Evolutionary conservation across 83 land plant genomes (phyloP), one percentile per base, ranked within the genome.

Genomic region (Picea abies): DNA sequence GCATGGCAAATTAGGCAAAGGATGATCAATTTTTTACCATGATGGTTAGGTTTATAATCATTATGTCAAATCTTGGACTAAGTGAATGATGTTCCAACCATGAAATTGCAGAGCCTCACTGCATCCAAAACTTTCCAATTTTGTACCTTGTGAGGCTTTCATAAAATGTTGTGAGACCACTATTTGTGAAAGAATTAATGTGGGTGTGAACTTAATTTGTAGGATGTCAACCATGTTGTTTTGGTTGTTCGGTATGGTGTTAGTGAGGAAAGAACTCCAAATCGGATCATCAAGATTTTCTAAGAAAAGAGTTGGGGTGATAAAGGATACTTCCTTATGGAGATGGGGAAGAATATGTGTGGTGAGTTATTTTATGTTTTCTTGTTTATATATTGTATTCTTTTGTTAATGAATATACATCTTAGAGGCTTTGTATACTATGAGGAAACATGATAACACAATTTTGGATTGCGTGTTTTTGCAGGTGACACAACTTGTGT

Each of bases 161-260:
- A 26, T 35, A n/a, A 49, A 61, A 75, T 41, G 20, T 60, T 23
- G 49, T 32, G 20, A n/a, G 9, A 12, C 10, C 9, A 63, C 9
- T 35, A 14, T 19, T 5, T 35, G 4, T 49, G 80, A 12, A 61
- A 62, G 22, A 32, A 61, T 26, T 67, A 58, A 39, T 26, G n/a
- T 81, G 4, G 47, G 12, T 22, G 14, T 68, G 17, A 66, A 16
- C 41, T 61, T 76, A 63, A 61, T 79, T 64, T 23, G 82, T 86
- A 95, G 98, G 97, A 95, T 79, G 98, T 97, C 66, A 97, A 97
- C 85, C 99, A 97, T 85, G 99, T 98, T 82, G 99, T 97, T 56
- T 84, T 94, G 99, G 99, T 96, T 70, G 98, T 97, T 78, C 96
- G 96, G 25, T 97, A 95, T 81, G 94, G 94, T 73, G 90, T 85